Evolutionary conservation across 345 rosid species (phyloP).

Genomic region (Fremontodendron californicum): DNA sequence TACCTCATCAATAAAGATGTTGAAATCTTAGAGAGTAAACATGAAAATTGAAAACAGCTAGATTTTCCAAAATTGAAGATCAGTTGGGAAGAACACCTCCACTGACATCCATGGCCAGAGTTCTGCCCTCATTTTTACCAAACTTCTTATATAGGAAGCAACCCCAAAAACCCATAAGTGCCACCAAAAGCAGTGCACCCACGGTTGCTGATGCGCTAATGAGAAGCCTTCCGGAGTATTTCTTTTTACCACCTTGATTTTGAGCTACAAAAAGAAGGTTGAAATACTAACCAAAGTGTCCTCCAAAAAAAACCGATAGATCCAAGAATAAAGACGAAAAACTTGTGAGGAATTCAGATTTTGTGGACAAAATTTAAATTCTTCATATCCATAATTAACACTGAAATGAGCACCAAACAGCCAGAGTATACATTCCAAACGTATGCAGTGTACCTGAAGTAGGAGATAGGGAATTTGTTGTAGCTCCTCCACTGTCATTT

Average conservation of each 20-base stretch:
- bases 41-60: constrained; percentile 5
- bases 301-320: not conserved
- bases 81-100: constrained; percentile 56
- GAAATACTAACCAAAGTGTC: constrained; percentile 16
- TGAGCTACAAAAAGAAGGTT: constrained; percentile 38
- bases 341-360: constrained; percentile 1
- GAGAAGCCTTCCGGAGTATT: constrained; percentile 65
- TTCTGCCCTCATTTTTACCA: constrained; percentile 70
- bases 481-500: constrained; percentile 45
- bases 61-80: constrained; percentile 16
- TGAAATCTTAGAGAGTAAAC: constrained; percentile 9
- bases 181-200: constrained; percentile 94
- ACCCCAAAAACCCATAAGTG: constrained; percentile 99
- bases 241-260: constrained; percentile 61
- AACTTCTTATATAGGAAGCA: constrained; percentile 97
- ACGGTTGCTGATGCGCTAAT: constrained; percentile 94
- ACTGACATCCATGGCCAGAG: constrained; percentile 79
- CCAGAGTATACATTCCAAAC: not conserved
- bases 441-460: constrained; percentile 43
- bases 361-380: not conserved
- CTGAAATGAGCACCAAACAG: constrained; percentile 13
- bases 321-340: not conserved
- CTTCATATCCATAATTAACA: not conserved
- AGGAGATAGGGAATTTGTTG: constrained; percentile 37
- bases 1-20: constrained; percentile 6